A percentile compares a stretch with the other conserved stretches of the same genome.
These are phyloP conservation scores for Rhizopogon roseolus DNA, from an alignment of 768 basidiomycete species.

Conservation along the genomic window DNA sequence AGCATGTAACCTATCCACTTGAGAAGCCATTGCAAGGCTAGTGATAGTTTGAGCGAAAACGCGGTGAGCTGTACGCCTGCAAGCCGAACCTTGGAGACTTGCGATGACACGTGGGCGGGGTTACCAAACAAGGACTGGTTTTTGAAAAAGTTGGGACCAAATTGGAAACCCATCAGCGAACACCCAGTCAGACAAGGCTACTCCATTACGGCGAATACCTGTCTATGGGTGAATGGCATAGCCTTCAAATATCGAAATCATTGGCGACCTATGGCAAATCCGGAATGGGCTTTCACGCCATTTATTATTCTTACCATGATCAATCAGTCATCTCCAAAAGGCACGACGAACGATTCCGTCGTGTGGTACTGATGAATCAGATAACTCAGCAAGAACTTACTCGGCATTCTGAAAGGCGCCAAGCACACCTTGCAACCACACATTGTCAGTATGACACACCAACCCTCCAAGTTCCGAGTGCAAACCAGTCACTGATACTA, in stretches of 20 bases:
- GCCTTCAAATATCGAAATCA: too few species aligned
- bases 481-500: background rate
- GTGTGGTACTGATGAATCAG: background rate
- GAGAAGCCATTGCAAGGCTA: background rate
- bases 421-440: background rate
- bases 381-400: background rate
- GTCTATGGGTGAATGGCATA: too few species aligned
- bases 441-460: background rate
- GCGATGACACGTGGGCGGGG: background rate
- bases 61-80: background rate
- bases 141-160: too few species aligned
- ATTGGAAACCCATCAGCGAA: too few species aligned
- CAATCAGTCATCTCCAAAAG: background rate
- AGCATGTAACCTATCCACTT: slow-evolving; percentile 20
- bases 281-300: background rate
- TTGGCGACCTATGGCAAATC: background rate
- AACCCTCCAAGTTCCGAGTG: background rate
- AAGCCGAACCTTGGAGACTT: too few species aligned
- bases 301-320: background rate
- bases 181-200: too few species aligned
- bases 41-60: background rate
- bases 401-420: background rate
- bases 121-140: background rate
- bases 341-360: background rate
- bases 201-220: too few species aligned